Percentiles rank a stretch among this genome's conserved stretches.
Conservation (phyloP, 2,329 filamentous ascomycete genomes). For the Colletotrichum aenigma region DNA sequence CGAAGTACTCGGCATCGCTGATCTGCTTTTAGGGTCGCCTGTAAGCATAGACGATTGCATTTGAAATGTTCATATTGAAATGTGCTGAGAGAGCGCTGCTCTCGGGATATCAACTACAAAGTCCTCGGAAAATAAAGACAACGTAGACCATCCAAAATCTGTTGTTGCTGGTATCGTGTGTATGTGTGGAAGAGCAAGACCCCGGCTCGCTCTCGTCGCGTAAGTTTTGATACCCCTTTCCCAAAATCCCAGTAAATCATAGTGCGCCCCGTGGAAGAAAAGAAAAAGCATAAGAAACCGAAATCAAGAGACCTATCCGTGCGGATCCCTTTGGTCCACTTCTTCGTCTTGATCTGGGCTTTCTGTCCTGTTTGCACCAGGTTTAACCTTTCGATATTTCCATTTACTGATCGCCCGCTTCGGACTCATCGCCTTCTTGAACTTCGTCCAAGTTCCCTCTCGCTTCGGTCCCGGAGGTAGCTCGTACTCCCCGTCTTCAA, state of each 20-base stretch:
- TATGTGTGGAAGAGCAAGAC: not conserved
- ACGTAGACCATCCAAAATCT: not conserved
- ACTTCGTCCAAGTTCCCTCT: slow-evolving; percentile 11
- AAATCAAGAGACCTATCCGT: not conserved
- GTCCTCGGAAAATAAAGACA: not conserved
- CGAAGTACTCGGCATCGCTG: not conserved
- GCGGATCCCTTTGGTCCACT: not conserved
- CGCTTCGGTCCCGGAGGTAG: not conserved
- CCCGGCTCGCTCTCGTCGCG: not conserved
- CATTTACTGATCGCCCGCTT: slow-evolving; percentile 14
- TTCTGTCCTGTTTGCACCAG: not conserved
- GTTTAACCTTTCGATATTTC: slow-evolving; percentile 13
- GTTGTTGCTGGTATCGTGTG: not conserved
- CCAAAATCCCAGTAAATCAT: not conserved
- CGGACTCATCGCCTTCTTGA: slow-evolving; percentile 19
- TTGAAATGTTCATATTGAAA: not conserved
- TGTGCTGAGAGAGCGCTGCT: not conserved
- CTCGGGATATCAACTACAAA: not conserved
- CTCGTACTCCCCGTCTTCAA: slow-evolving; percentile 16
- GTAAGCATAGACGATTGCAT: not conserved
- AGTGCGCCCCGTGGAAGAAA: not conserved
- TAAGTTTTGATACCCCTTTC: not conserved
- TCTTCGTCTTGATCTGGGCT: not conserved
- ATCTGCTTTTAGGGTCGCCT: rapidly evolving
- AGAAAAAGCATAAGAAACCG: not conserved